Conservation (phyloP, 2,329 filamentous ascomycete species). For the Diaporthe helianthi region DNA sequence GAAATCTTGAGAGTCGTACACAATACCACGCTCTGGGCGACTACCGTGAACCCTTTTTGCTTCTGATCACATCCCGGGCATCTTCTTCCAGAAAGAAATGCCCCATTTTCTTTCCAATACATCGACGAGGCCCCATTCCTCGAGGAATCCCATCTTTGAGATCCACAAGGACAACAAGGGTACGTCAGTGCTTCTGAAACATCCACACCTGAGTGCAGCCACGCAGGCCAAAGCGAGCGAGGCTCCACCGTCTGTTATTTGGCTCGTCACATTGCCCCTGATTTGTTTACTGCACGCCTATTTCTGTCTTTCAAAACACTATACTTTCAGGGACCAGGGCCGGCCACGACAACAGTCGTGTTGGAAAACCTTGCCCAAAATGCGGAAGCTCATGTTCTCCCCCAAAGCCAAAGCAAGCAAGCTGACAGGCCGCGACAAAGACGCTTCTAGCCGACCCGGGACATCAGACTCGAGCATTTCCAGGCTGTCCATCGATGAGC, state of each 20-base stretch:
- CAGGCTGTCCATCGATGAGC: slow-evolving; percentile 33
- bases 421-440: slow-evolving; percentile 35
- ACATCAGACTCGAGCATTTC: slow-evolving; percentile 33
- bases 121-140: slow-evolving; percentile 37
- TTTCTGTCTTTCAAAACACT: slow-evolving; percentile 21
- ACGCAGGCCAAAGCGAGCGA: slow-evolving; percentile 28
- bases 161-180: slow-evolving; percentile 42
- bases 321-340: slow-evolving; percentile 33
- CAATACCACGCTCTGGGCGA: not conserved
- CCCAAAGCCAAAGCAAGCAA: slow-evolving; percentile 33
- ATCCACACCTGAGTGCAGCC: slow-evolving; percentile 31
- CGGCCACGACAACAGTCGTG: slow-evolving; percentile 29
- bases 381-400: slow-evolving; percentile 35
- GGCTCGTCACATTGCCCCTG: slow-evolving; percentile 30
- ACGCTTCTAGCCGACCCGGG: slow-evolving; percentile 31
- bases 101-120: slow-evolving; percentile 38
- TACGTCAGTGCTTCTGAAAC: slow-evolving; percentile 38
- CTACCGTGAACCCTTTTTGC: not conserved
- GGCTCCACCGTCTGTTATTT: slow-evolving; percentile 35
- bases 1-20: slow-evolving; percentile 11
- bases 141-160: slow-evolving; percentile 36
- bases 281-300: slow-evolving; percentile 36
- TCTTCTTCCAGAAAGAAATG: slow-evolving; percentile 37
- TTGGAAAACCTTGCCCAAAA: slow-evolving; percentile 32
- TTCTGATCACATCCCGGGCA: not conserved